phyloP scores from a whole-genome alignment of 345 rosid genomes.

The Excoecaria agallocha region DNA sequence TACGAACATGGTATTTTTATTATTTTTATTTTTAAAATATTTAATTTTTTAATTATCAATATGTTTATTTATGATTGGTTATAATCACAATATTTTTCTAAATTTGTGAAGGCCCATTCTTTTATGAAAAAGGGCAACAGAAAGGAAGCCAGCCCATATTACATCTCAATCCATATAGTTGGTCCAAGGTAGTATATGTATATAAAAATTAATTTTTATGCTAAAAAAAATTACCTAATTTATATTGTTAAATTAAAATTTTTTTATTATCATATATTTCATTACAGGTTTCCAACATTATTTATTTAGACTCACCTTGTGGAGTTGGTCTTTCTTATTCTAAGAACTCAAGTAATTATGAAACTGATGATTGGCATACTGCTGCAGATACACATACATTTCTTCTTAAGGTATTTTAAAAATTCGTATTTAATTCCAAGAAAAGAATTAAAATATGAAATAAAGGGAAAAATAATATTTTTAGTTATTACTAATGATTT shows the following conservation, averaged over 20 bases:
- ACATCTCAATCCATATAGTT: conserved; percentile 46
- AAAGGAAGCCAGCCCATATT: conserved; percentile 35
- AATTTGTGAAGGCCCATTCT: conserved; percentile 39
- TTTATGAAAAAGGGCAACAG: conserved; percentile 30
- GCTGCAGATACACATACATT: conserved; percentile 47
- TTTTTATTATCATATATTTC: not conserved
- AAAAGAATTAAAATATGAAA: too few species aligned
- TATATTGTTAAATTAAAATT: too few species aligned
- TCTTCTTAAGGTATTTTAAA: conserved; percentile 45
- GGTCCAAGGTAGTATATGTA: conserved; percentile 42
- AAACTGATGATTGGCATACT: conserved; percentile 41
- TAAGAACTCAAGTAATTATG: conserved; percentile 23
- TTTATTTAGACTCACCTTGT: conserved; percentile 59
- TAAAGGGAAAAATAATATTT: too few species aligned
- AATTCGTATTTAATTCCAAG: too few species aligned
- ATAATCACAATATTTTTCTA: not conserved
- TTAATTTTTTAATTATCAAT: not conserved
- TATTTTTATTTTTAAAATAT: not conserved
- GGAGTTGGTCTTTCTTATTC: conserved; percentile 61
- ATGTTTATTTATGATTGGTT: not conserved
- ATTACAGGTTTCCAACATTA: conserved; percentile 48
- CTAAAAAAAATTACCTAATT: too few species aligned
- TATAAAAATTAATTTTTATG: too few species aligned
- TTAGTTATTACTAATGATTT: too few species aligned
- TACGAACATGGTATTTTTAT: conserved; percentile 38